A percentile compares a stretch with the other conserved stretches of the same genome.
phyloP scores from a whole-genome alignment of 306 rosid genomes.

The Vigna reflexopilosa region DNA sequence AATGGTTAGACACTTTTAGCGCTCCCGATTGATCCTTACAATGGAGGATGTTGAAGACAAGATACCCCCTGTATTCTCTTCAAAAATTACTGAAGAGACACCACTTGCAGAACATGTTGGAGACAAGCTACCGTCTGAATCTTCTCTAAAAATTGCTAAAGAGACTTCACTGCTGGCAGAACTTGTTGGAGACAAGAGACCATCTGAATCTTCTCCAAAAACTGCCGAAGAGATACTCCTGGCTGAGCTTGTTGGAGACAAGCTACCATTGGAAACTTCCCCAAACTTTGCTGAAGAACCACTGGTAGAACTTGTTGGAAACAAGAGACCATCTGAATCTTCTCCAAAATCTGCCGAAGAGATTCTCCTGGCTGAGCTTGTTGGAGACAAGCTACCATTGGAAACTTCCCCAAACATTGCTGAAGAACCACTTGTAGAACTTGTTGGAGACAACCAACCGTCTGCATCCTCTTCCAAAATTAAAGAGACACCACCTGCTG shows the following conservation, averaged over 20 bases:
- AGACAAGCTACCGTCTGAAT: conserved; percentile 49
- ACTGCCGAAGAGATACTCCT: conserved; percentile 40
- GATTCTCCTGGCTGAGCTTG: conserved; percentile 41
- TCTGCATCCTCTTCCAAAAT: conserved; percentile 39
- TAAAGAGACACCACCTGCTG: conserved; percentile 44
- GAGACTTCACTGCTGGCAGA: conserved; percentile 28
- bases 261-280: conserved; percentile 41
- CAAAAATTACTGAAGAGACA: conserved; percentile 49
- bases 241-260: conserved; percentile 43
- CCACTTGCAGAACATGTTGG: conserved; percentile 37
- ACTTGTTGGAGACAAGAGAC: not conserved
- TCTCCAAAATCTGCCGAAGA: not conserved
- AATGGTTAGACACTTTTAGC: conserved; percentile 52
- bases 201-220: conserved; percentile 40
- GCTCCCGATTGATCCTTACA: conserved; percentile 43
- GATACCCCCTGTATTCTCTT: conserved; percentile 46
- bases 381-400: conserved; percentile 43
- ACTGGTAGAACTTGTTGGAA: conserved; percentile 17
- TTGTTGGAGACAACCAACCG: conserved; percentile 6
- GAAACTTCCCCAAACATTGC: conserved; percentile 37
- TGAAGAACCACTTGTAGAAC: conserved; percentile 26
- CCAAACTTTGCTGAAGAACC: conserved; percentile 18
- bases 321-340: no score
- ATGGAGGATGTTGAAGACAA: conserved; percentile 76
- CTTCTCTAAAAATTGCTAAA: conserved; percentile 37